Conservation (phyloP, 1,139 yeast species). For the Pichia kudriavzevii region DNA sequence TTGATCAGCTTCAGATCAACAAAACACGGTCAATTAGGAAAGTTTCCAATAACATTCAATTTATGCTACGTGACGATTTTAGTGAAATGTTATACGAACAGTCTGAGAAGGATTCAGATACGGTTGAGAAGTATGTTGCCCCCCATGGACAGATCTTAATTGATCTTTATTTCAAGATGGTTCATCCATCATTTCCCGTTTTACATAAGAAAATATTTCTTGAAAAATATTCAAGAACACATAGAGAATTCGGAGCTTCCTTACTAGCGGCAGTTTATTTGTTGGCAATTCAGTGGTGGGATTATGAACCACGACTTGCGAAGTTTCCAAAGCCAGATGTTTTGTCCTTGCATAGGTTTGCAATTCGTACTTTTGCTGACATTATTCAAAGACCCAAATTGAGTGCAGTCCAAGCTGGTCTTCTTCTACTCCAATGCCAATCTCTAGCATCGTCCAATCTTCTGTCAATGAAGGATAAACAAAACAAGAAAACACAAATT, state of each 20-base stretch:
- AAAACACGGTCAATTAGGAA: conserved; percentile 53
- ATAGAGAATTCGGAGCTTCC: conserved; percentile 72
- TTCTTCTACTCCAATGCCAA: conserved; percentile 60
- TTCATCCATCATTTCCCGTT: conserved; percentile 74
- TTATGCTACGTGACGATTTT: conserved; percentile 64
- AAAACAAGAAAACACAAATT: neutral
- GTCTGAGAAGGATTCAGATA: conserved; percentile 62
- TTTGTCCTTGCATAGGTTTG: conserved; percentile 52
- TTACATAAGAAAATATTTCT: conserved; percentile 68
- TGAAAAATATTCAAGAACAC: conserved; percentile 70
- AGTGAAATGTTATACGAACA: conserved; percentile 53
- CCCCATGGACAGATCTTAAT: conserved; percentile 72
- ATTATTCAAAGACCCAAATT: conserved; percentile 66
- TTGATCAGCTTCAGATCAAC: conserved; percentile 60
- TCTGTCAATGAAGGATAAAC: neutral
- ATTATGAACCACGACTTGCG: conserved; percentile 62
- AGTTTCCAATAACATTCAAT: conserved; percentile 59
- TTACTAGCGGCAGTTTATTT: conserved; percentile 69
- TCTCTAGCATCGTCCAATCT: conserved; percentile 32
- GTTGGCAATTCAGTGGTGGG: conserved; percentile 79
- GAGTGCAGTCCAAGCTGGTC: conserved; percentile 76
- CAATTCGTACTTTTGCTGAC: conserved; percentile 46
- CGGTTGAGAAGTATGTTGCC: conserved; percentile 63
- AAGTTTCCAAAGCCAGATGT: conserved; percentile 61
- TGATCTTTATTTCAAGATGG: conserved; percentile 63